These are phyloP conservation scores for Earliella scabrosa DNA, from an alignment of 1,284 basidiomycete species.

Conservation along the genomic window DNA sequence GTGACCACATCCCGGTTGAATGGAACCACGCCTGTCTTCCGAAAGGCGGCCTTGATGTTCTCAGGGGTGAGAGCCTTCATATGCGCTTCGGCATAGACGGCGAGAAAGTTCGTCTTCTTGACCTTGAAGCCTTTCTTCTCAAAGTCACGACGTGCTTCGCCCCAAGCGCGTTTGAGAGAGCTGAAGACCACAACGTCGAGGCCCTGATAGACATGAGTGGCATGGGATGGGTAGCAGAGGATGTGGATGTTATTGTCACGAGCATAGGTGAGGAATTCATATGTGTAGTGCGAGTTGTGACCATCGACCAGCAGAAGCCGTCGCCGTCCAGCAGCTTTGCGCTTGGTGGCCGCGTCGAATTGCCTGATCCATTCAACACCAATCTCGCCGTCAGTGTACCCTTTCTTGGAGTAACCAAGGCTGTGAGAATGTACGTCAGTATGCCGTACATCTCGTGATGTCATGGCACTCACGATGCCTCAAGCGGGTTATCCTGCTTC, in stretches of 20 bases:
- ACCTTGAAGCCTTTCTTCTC: slow-evolving; percentile 19
- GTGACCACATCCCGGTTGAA: slow-evolving; percentile 39
- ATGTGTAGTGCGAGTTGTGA: slow-evolving; percentile 46
- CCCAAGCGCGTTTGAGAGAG: slow-evolving; percentile 25
- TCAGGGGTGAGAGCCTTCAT: slow-evolving; percentile 33
- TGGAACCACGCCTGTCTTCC: slow-evolving; percentile 41
- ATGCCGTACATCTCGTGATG: neutral
- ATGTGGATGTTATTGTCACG: slow-evolving; percentile 37
- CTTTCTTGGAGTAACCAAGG: slow-evolving; percentile 42
- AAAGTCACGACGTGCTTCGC: slow-evolving; percentile 26
- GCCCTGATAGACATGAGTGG: slow-evolving; percentile 48
- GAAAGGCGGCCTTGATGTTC: slow-evolving; percentile 40
- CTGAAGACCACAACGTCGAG: slow-evolving; percentile 40
- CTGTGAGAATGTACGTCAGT: slow-evolving; percentile 23
- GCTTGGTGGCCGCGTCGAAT: slow-evolving; percentile 38
- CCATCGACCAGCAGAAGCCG: slow-evolving; percentile 46
- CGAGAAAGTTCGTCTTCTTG: slow-evolving; percentile 38
- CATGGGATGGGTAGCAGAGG: slow-evolving; percentile 46
- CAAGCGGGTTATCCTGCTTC: slow-evolving; percentile 42
- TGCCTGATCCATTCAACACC: slow-evolving; percentile 41
- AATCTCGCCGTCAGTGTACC: slow-evolving; percentile 40
- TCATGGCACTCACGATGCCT: slow-evolving; percentile 38
- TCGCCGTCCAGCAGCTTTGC: slow-evolving; percentile 34
- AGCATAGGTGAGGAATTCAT: slow-evolving; percentile 41
- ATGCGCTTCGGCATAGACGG: slow-evolving; percentile 40